phyloP scores from a whole-genome alignment of 1,139 yeast genomes.

The Suhomyces bokatorum region DNA sequence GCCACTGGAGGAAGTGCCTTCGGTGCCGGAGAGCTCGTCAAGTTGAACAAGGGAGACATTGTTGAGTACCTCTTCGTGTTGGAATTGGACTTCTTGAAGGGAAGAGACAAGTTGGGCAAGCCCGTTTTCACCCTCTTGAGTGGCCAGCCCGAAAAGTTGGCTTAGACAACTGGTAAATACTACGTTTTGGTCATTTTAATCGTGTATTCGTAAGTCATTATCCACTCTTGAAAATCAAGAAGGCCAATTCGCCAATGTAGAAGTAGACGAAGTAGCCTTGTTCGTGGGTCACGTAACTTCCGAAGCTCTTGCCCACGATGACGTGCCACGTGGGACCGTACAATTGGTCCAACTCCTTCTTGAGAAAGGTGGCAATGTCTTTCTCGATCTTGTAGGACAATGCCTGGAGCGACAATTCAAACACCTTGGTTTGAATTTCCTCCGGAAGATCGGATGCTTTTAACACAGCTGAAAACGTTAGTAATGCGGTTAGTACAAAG shows the following conservation, averaged over 20 bases:
- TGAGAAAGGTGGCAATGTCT: conserved; percentile 79
- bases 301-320: conserved; percentile 89
- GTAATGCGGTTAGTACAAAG: not conserved
- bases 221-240: conserved; percentile 78
- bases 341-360: conserved; percentile 61
- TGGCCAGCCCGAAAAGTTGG: conserved; percentile 65
- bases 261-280: conserved; percentile 83
- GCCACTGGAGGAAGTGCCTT: conserved; percentile 97
- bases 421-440: conserved; percentile 59
- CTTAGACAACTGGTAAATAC: not conserved
- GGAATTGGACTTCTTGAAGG: conserved; percentile 94
- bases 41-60: conserved; percentile 55
- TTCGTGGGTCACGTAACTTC: conserved; percentile 90
- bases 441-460: conserved; percentile 54
- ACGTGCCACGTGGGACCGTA: conserved; percentile 95
- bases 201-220: conserved; percentile 17
- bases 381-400: conserved; percentile 51
- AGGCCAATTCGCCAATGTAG: conserved; percentile 78
- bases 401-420: conserved; percentile 59
- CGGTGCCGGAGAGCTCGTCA: conserved; percentile 88
- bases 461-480: conserved; percentile 35
- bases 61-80: conserved; percentile 82
- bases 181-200: not conserved
- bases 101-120: conserved; percentile 82
- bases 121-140: conserved; percentile 85